Evolutionary conservation across 306 rosid genomes (phyloP), one percentile per base, ranked within the genome.

Genomic region (Gastrolobium villosum): DNA sequence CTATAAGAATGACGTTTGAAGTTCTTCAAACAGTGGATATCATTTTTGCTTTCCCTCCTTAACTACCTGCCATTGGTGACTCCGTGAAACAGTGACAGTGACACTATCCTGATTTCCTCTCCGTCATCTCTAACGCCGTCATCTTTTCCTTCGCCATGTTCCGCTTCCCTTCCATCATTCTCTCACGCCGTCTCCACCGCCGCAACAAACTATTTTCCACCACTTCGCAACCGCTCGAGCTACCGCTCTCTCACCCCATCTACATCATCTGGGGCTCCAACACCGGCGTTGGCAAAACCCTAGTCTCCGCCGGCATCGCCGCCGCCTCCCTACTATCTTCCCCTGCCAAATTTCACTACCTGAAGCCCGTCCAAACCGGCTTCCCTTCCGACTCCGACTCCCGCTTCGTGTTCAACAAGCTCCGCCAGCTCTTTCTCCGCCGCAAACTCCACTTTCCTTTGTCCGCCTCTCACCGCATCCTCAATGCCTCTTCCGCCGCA

Each of bases 331-430:
- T 92, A 46, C 89, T 88, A 54, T 81, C 86, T 20, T 64, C 82
- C n/a, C 74, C 86, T 4, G 37, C 84, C 68, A 71, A 83, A 13
- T 88, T 92, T 83, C 93, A 88, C 78, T 95, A 88, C 89, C 82
- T 95, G 71, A 95, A 95, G 84, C 99, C 99, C 60, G 44, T 95
- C 35, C 99, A 92, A 50, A 95, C 98, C 20, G 98, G 99, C 71
- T 95, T 80, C 81, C 97, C 98, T 40, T 9, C 88, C 72, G 97
- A 95, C 48, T 95, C 99, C 72, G 99, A 95, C 15, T 91, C 99
- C 80, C 88, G 89, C 64, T 92, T 89, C 77, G 85, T 95, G 80
- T 78, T 86, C 84, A 65, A 76, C 71, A 91, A 79, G 70, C 75
- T 91, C 74, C 50, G 56, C 52, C 70, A 84, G 1, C 84, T 92